These are phyloP conservation scores for Globisporangium nodosum DNA, from an alignment of 352 stramenopile genomes.

Conservation along the genomic window DNA sequence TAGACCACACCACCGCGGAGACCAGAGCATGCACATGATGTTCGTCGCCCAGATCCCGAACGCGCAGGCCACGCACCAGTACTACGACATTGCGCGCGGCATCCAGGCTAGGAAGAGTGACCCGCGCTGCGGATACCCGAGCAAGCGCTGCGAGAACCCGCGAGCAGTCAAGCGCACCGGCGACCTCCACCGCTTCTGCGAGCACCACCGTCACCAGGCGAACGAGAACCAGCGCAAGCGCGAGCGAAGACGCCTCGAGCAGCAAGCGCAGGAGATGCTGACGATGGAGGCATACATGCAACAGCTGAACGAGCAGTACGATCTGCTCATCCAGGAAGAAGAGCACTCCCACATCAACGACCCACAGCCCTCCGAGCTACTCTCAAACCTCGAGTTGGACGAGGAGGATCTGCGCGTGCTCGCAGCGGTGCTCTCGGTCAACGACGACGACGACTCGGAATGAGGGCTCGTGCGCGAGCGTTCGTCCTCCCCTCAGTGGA, in stretches of 20 bases:
- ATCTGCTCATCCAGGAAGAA: neutral
- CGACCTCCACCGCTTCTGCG: conserved; percentile 49
- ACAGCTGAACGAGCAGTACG: conserved; percentile 9
- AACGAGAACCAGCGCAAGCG: conserved; percentile 67
- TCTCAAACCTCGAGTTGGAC: neutral
- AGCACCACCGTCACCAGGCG: conserved; percentile 53
- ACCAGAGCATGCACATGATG: neutral
- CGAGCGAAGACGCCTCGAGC: conserved; percentile 23
- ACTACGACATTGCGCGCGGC: neutral
- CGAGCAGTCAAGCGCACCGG: conserved; percentile 34
- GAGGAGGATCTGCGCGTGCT: conserved; percentile 9
- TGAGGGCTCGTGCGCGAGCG: neutral
- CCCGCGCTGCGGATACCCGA: conserved; percentile 26
- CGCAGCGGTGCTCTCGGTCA: conserved; percentile 1
- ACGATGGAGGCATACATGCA: conserved; percentile 9
- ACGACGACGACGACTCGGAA: neutral
- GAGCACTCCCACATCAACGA: neutral
- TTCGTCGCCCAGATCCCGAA: neutral
- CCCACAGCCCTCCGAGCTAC: conserved; percentile 3
- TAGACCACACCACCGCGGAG: neutral
- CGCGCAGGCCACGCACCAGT: neutral
- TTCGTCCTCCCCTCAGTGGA: too few relatives aligned
- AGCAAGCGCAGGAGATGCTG: conserved; percentile 1
- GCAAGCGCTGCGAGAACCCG: conserved; percentile 32
- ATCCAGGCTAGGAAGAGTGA: neutral